phyloP scores from a whole-genome alignment of 2,329 filamentous ascomycete genomes.

The Cadophora malorum region DNA sequence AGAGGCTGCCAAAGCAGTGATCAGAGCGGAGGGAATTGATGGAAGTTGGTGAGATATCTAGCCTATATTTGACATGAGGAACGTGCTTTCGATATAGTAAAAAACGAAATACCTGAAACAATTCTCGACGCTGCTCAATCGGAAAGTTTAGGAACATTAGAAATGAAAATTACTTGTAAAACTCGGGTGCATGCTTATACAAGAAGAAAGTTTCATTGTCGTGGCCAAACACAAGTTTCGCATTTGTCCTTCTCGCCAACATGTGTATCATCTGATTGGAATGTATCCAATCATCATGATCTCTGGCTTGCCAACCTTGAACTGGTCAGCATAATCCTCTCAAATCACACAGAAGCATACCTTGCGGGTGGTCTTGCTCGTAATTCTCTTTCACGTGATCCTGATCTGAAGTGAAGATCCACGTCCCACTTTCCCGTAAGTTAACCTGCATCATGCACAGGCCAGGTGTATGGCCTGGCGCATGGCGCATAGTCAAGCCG shows the following conservation, averaged over 20 bases:
- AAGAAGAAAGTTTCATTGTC: conserved; percentile 34
- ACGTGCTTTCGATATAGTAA: not conserved
- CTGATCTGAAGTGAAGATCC: conserved; percentile 51
- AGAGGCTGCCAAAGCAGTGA: conserved; percentile 20
- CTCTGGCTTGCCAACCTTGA: conserved; percentile 44
- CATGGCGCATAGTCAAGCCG: conserved; percentile 42
- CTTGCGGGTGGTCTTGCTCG: conserved; percentile 46
- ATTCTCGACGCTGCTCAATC: no score
- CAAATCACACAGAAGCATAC: conserved; percentile 20
- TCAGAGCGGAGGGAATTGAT: conserved; percentile 27
- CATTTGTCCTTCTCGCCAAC: conserved; percentile 41
- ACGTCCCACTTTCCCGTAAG: conserved; percentile 42
- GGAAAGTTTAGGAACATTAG: not conserved
- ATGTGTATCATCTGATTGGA: conserved; percentile 46
- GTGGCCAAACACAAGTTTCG: conserved; percentile 28
- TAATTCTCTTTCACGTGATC: conserved; percentile 51
- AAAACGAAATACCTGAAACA: not conserved
- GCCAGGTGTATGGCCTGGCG: conserved; percentile 30
- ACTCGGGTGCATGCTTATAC: conserved; percentile 29
- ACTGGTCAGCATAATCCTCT: not conserved
- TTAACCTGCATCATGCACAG: conserved; percentile 29
- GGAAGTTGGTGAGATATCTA: not conserved
- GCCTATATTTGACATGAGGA: not conserved
- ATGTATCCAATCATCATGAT: conserved; percentile 48
- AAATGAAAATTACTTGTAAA: not conserved